These are phyloP conservation scores for Lecanicillium sp. DNA, from an alignment of 2,329 filamentous ascomycete species.

Conservation along the genomic window DNA sequence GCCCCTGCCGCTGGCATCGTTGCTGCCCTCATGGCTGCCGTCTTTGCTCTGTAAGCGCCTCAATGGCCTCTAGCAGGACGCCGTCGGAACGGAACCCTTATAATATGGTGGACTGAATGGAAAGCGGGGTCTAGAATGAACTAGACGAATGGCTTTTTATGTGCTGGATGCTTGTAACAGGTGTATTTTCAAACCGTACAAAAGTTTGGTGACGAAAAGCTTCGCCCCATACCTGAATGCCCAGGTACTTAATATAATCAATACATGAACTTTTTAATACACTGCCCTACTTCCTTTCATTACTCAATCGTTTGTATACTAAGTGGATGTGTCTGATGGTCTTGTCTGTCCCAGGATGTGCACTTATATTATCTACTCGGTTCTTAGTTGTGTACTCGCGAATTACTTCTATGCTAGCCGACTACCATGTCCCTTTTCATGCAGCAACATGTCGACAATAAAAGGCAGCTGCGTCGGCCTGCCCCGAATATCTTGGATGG, in stretches of 20 bases:
- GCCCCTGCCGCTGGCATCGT: conserved; percentile 20
- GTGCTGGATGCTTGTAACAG: not conserved
- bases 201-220: too few species aligned
- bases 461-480: conserved; percentile 41
- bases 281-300: too few species aligned
- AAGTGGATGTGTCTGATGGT: too few species aligned
- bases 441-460: conserved; percentile 42
- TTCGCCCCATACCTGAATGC: too few species aligned
- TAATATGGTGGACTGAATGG: conserved; percentile 5
- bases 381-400: too few species aligned
- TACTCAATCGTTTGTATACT: too few species aligned
- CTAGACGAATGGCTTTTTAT: not conserved
- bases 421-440: conserved; percentile 4
- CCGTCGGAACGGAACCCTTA: conserved; percentile 3
- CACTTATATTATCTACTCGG: too few species aligned
- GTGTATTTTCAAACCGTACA: not conserved
- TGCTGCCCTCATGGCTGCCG: conserved; percentile 22
- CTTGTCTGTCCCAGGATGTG: too few species aligned
- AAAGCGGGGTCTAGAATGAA: not conserved
- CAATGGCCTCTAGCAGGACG: conserved; percentile 2
- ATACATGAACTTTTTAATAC: not conserved
- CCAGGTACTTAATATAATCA: not conserved
- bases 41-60: conserved; percentile 25
- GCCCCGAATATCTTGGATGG: conserved; percentile 39
- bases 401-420: too few species aligned